phyloP scores from a whole-genome alignment of 768 basidiomycete genomes.

The Mycena haematopus region DNA sequence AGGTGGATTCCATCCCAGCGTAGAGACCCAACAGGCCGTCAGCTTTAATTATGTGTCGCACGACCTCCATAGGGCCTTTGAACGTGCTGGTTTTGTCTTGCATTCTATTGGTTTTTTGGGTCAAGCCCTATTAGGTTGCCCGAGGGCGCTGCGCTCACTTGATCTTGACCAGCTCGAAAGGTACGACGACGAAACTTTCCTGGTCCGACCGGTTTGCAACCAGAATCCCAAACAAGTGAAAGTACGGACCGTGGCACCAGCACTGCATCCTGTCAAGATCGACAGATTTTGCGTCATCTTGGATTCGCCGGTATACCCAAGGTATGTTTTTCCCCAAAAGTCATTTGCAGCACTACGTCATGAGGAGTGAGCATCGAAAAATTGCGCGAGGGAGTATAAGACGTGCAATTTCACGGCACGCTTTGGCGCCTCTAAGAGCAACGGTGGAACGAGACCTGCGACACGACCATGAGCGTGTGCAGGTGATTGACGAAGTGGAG shows the following conservation, averaged over 20 bases:
- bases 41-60: slow-evolving; percentile 76
- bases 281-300: slow-evolving; percentile 93
- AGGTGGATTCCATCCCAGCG: slow-evolving; percentile 95
- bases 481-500: slow-evolving; percentile 10
- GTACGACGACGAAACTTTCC: slow-evolving; percentile 95
- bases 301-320: slow-evolving; percentile 63
- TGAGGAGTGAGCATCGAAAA: background rate
- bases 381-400: background rate
- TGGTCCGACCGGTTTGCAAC: slow-evolving; percentile 27
- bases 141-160: slow-evolving; percentile 49
- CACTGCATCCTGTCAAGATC: slow-evolving; percentile 88
- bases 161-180: slow-evolving; percentile 95
- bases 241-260: slow-evolving; percentile 79
- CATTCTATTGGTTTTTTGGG: slow-evolving; percentile 51
- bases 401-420: slow-evolving; percentile 94
- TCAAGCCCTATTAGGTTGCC: background rate
- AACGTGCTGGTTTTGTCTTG: slow-evolving; percentile 94
- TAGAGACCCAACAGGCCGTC: slow-evolving; percentile 89
- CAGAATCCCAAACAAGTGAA: background rate
- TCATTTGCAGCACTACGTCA: slow-evolving; percentile 78
- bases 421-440: slow-evolving; percentile 97
- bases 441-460: slow-evolving; percentile 88
- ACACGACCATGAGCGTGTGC: slow-evolving; percentile 1
- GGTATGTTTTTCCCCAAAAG: slow-evolving; percentile 91
- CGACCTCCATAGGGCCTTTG: slow-evolving; percentile 90